Evolutionary conservation across 768 basidiomycete genomes (phyloP).

Genomic region (Termitomyces sp.): DNA sequence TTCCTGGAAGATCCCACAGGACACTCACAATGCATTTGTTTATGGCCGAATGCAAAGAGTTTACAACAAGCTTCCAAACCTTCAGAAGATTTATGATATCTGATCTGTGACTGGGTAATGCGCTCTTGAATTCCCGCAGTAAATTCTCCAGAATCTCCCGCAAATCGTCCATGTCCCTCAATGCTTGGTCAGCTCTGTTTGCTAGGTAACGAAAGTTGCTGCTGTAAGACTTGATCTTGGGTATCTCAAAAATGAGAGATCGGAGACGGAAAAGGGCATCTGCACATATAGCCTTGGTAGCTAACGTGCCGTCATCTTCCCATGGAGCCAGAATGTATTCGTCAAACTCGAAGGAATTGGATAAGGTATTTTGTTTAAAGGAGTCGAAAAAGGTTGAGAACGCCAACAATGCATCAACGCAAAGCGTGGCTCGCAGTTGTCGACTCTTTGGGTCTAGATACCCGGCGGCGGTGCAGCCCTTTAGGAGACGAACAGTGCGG

Average conservation of each 20-base stretch:
- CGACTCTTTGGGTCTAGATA: neutral
- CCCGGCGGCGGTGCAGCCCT: neutral
- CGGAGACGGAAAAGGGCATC: neutral
- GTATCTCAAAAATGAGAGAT: neutral
- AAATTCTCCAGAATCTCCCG: neutral
- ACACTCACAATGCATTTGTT: neutral
- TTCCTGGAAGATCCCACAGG: neutral
- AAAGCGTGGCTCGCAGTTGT: neutral
- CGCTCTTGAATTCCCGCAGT: neutral
- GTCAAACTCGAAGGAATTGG: neutral
- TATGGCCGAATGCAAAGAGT: neutral
- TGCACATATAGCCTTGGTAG: neutral
- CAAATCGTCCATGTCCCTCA: conserved; percentile 1
- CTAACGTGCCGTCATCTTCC: neutral
- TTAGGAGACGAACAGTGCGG: neutral
- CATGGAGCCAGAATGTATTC: neutral
- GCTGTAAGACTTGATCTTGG: too few species aligned
- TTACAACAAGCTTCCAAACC: neutral
- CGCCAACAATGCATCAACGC: neutral
- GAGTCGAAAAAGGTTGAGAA: neutral
- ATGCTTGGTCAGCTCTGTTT: neutral
- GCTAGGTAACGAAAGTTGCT: neutral
- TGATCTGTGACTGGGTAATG: neutral
- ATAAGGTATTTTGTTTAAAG: neutral
- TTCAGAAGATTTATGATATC: neutral